These are phyloP conservation scores for Cytidiella melzeri DNA, from an alignment of 768 basidiomycete genomes.

Conservation along the genomic window DNA sequence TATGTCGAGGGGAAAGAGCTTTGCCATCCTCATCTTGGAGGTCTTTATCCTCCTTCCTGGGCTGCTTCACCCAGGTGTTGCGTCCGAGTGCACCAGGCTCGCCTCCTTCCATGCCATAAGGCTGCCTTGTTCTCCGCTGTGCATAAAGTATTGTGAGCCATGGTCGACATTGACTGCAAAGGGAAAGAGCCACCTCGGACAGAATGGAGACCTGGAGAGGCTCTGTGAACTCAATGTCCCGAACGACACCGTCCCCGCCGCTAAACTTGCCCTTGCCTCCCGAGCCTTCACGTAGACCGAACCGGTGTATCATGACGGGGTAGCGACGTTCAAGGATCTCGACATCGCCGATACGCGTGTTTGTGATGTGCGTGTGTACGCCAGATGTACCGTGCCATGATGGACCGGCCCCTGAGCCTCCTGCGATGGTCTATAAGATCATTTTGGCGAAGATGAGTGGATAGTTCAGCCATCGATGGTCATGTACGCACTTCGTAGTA, in stretches of 20 bases:
- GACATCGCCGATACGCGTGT: slow-evolving; percentile 88
- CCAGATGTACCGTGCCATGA: slow-evolving; percentile 90
- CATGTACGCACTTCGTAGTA: slow-evolving; percentile 50
- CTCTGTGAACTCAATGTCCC: slow-evolving; percentile 79
- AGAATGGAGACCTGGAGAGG: slow-evolving; percentile 83
- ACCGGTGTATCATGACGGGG: slow-evolving; percentile 83
- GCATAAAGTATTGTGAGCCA: not conserved
- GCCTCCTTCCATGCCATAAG: slow-evolving; percentile 84
- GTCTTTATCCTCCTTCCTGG: slow-evolving; percentile 64
- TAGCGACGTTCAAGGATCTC: slow-evolving; percentile 93
- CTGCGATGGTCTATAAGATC: slow-evolving; percentile 90
- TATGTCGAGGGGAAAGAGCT: slow-evolving; percentile 39
- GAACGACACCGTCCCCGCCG: slow-evolving; percentile 81
- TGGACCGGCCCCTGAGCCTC: slow-evolving; percentile 88
- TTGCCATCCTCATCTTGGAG: slow-evolving; percentile 31
- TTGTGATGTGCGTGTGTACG: slow-evolving; percentile 91
- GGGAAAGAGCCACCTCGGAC: slow-evolving; percentile 55
- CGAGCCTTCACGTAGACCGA: slow-evolving; percentile 65
- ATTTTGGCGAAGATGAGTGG: not conserved
- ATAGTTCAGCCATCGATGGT: not conserved
- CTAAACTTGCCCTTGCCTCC: slow-evolving; percentile 66
- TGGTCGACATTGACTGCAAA: not conserved
- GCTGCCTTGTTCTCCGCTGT: slow-evolving; percentile 77
- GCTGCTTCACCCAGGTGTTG: slow-evolving; percentile 84
- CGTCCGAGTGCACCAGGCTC: slow-evolving; percentile 62